Base-by-base conservation (phyloP, 805 yeast genomes). In the Metschnikowia lochheadii region DNA sequence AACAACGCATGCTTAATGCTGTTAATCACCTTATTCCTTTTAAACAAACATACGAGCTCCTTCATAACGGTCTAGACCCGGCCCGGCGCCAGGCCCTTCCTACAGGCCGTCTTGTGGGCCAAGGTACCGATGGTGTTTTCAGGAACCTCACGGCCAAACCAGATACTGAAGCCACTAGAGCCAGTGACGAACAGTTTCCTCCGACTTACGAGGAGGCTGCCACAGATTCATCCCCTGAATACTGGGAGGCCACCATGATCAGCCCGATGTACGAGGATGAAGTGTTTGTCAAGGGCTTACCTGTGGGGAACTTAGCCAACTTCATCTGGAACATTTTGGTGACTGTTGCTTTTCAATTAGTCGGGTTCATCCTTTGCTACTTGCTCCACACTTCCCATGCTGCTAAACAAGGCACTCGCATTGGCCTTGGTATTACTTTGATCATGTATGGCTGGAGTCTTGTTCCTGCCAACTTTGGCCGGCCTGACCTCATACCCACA, bases 201-300 rank as follows among this genome's bases (percentile, higher is more conserved):
- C 98, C 98, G 3, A 77, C 96, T 0, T 94, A 94, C 68, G 97
- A 89, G 50, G 98, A 91, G 63, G 98, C 96, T 0, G 89, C 96
- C 0, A 86, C 89, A 3, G 99, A 94, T 64, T 81, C 94, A 14
- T 83, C 95, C 0, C 99, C 99, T 0, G 96, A 96, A 37, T 94
- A 94, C 68, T 94, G 97, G 96, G 99, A 94, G 67, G 82, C 91
- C 6, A 81, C 94, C 0, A 82, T 89, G 39, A 77, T 90, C 63
- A 80, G 89, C 5, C 87, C 96, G 5, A 89, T 66, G 76, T 84
- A 81, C 59, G 84, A 81, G 49, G 97, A 94, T 63, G 98, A 92
- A 66, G 84, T 94, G 17, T 89, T 89, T 67, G 89, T 94, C 32
- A 96, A 92, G 58, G 98, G 97, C 0, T 73, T 94, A 57, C 98